Evolutionary conservation across 441 rosid genomes (phyloP), one percentile per base, ranked within the genome.

Genomic region (Croton laevigatus): DNA sequence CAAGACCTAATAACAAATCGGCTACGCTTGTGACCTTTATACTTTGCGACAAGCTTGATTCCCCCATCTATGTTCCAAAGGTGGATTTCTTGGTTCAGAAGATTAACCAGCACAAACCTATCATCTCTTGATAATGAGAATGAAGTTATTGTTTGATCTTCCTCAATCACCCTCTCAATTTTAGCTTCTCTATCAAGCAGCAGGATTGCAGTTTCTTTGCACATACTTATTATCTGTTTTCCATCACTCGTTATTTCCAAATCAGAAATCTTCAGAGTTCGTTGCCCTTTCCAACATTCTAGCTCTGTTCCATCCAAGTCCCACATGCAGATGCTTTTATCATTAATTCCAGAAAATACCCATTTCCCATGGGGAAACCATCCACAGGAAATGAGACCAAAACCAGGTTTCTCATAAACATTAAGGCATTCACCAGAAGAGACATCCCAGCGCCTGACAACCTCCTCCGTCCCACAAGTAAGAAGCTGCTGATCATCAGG

Each of bases 101-200:
- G 93, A 82, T 81, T 85, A 23, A 85, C 87, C 63, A 90, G 78
- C 70, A 90, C 72, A 80, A 76, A 81, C 59, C 69, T 81, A 73
- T 73, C 80, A 75, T 90, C 91, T 66, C 73, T 71, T 4, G 97
- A 90, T 74, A 90, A 75, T 4, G 91, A 82, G 81, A 89, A 90
- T 2, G 97, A 88, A 38, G 88, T 88, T 69, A 88, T 80, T 13
- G 76, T 76, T 73, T 83, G 83, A 59, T 75, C 78, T 71, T 79
- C 92, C 75, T 75, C 76, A 38, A 91, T 83, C 49, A 79, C 14
- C 58, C 78, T 82, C 75, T 89, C 92, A 77, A 32, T 62, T 65
- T 74, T 83, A 12, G 78, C 79, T 78, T 76, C 89, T 62, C 83
- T 76, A 62, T 86, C 83, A 46, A 83, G 85, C 66, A 91, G 61